These are phyloP conservation scores for Microascus cirrosus DNA, from an alignment of 2,329 filamentous ascomycete species.

Conservation along the genomic window DNA sequence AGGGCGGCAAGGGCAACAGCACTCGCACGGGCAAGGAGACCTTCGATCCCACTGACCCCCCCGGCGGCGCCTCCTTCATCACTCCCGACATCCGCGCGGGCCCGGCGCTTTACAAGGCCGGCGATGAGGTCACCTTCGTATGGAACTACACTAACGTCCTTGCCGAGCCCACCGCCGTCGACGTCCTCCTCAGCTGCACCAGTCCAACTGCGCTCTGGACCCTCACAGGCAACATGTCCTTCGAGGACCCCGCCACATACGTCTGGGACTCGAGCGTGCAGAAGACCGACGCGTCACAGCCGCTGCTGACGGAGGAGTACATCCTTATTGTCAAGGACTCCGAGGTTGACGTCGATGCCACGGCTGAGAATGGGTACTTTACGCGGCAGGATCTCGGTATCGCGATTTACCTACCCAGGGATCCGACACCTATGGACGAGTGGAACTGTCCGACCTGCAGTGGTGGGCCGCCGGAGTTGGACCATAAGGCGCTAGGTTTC, in stretches of 20 bases:
- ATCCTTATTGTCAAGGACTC: constrained; percentile 53
- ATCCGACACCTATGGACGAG: constrained; percentile 37
- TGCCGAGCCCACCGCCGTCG: constrained; percentile 46
- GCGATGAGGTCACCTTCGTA: constrained; percentile 45
- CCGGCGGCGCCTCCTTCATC: constrained; percentile 39
- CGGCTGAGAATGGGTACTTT: constrained; percentile 44
- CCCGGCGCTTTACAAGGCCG: constrained; percentile 46
- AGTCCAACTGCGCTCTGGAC: constrained; percentile 43
- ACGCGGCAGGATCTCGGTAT: constrained; percentile 39
- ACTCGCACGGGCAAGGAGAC: constrained; percentile 9
- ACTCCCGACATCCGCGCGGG: constrained; percentile 33
- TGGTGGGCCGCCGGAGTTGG: constrained; percentile 33
- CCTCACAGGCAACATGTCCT: constrained; percentile 53
- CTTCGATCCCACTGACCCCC: constrained; percentile 8
- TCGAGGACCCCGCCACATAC: constrained; percentile 34
- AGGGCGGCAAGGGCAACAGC: constrained; percentile 12
- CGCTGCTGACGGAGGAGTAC: constrained; percentile 43
- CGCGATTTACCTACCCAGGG: constrained; percentile 42
- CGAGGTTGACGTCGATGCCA: constrained; percentile 35
- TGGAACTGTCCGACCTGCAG: constrained; percentile 50
- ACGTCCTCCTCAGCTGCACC: constrained; percentile 47
- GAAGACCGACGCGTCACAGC: constrained; percentile 28
- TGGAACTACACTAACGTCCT: constrained; percentile 57
- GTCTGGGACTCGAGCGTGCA: constrained; percentile 48
- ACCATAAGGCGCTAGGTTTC: constrained; percentile 36